phyloP scores from a whole-genome alignment of 139 green algal genomes.

The Closterium sp. region DNA sequence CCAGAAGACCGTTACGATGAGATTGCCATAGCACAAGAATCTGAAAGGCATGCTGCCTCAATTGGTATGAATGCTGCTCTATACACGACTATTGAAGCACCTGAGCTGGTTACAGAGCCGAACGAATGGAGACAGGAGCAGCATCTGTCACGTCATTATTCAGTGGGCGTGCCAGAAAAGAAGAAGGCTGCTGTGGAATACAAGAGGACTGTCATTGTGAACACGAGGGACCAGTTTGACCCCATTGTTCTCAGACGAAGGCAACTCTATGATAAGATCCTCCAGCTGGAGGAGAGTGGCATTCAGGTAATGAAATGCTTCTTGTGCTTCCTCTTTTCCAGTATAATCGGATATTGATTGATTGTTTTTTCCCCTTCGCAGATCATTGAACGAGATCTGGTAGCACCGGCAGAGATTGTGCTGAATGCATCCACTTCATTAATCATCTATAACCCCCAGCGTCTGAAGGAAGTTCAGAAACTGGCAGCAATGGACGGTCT shows the following conservation, averaged over 20 bases:
- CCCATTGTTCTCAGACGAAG: not conserved
- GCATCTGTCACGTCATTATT: not conserved
- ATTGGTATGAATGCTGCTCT: not conserved
- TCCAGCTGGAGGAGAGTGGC: not conserved
- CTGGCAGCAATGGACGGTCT: not conserved
- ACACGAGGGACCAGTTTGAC: not conserved
- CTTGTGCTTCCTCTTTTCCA: not conserved
- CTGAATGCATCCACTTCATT: not conserved
- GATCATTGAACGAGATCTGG: not conserved
- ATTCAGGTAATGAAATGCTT: not conserved
- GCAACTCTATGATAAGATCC: not conserved
- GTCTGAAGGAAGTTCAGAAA: not conserved
- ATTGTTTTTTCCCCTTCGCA: not conserved
- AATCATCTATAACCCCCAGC: not conserved
- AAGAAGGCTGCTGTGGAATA: not conserved
- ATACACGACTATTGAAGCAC: not conserved
- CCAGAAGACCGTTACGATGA: not conserved
- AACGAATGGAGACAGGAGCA: not conserved
- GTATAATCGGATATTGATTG: not conserved
- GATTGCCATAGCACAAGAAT: not conserved
- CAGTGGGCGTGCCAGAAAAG: not conserved
- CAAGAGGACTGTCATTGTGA: not conserved
- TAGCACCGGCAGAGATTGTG: not conserved
- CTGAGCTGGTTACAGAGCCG: not conserved
- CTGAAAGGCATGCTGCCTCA: not conserved